A percentile compares a stretch with the other conserved stretches of the same genome.
These are phyloP conservation scores for Orobanche coerulescens DNA, from an alignment of 257 asterid species.

Conservation along the genomic window DNA sequence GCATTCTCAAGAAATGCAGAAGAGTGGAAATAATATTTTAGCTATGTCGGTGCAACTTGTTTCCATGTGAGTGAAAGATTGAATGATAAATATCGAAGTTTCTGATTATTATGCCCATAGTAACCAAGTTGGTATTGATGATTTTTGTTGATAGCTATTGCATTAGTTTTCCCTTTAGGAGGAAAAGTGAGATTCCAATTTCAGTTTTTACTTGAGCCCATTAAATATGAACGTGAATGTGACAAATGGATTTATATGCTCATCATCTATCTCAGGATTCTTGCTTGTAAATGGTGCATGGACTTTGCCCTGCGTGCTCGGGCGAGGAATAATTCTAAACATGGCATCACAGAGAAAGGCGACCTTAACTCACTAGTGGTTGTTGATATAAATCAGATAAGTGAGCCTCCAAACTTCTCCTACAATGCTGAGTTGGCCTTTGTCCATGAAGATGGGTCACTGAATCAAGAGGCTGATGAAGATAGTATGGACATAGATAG, in stretches of 20 bases:
- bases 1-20: background rate
- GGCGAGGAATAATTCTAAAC: conserved; percentile 14
- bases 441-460: conserved; percentile 23
- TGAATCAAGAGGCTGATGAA: conserved; percentile 26
- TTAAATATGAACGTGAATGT: background rate
- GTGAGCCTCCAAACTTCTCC: conserved; percentile 18
- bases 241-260: background rate
- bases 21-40: no score
- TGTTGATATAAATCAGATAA: conserved; percentile 16
- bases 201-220: background rate
- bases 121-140: background rate
- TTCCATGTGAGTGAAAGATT: background rate
- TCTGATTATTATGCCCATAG: background rate
- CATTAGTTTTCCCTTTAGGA: background rate
- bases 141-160: background rate
- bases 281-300: conserved; percentile 33
- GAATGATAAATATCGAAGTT: background rate
- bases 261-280: conserved; percentile 24
- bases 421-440: conserved; percentile 23
- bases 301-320: conserved; percentile 30
- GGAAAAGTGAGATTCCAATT: background rate
- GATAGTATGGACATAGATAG: conserved; percentile 37
- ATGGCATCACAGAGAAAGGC: conserved; percentile 13
- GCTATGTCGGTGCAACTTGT: background rate
- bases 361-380: conserved; percentile 16